Percentiles rank a stretch among this genome's conserved stretches.
These are phyloP conservation scores for Nannochloris sp. DNA, from an alignment of 139 green algal species.

Conservation along the genomic window DNA sequence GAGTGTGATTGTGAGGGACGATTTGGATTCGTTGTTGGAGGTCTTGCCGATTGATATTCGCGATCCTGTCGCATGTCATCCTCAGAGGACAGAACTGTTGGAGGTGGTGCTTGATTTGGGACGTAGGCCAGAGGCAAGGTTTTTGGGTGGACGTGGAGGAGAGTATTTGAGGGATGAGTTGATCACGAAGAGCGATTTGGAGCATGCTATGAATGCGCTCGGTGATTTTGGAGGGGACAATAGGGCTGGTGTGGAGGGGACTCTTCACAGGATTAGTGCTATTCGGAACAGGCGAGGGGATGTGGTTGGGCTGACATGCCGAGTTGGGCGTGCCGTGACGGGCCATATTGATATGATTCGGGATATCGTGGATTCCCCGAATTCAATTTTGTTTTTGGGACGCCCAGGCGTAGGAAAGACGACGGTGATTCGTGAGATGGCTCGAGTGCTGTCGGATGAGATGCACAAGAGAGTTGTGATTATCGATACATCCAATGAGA, in stretches of 20 bases:
- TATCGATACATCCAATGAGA: conserved; percentile 80
- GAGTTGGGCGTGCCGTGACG: conserved; percentile 83
- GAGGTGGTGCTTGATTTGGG: conserved; percentile 70
- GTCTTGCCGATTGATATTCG: conserved; percentile 71
- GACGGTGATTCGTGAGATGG: conserved; percentile 86
- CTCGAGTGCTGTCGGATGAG: conserved; percentile 73
- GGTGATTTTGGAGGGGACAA: conserved; percentile 82
- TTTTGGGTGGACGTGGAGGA: conserved; percentile 45
- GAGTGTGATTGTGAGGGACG: conserved; percentile 71
- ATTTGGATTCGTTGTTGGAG: conserved; percentile 69
- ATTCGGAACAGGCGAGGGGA: conserved; percentile 76
- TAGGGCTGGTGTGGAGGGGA: conserved; percentile 63
- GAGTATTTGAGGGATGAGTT: conserved; percentile 53
- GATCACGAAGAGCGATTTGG: conserved; percentile 49
- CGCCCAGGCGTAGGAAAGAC: conserved; percentile 90
- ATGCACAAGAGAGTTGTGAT: conserved; percentile 56
- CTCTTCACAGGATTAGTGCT: conserved; percentile 70
- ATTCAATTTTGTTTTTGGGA: conserved; percentile 76
- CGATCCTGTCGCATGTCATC: conserved; percentile 52
- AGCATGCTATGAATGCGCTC: conserved; percentile 41
- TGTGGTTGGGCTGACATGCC: conserved; percentile 92
- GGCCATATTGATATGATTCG: conserved; percentile 90
- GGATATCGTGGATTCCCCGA: conserved; percentile 71
- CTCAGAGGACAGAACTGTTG: conserved; percentile 51
- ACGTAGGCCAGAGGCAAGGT: conserved; percentile 50